phyloP scores from a whole-genome alignment of 78 protist genomes.

The Polysphondylium violaceum region DNA sequence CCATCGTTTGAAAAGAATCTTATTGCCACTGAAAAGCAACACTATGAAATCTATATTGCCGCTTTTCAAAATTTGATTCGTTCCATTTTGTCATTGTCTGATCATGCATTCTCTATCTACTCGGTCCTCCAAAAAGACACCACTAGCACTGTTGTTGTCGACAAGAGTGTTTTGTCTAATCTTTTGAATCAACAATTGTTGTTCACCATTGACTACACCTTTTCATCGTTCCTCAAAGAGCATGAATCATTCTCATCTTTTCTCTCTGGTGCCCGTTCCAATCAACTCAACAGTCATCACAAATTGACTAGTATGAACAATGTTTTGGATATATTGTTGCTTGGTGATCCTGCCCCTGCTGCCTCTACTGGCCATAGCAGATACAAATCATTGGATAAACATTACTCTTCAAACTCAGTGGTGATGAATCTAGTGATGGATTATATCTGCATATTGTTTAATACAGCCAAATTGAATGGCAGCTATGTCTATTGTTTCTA shows the following conservation, averaged over 20 bases:
- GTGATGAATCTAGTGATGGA: neutral
- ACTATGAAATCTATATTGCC: neutral
- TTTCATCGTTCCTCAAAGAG: slow-evolving; percentile 19
- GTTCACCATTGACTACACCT: too few species aligned
- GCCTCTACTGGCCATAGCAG: neutral
- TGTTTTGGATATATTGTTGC: slow-evolving; percentile 1
- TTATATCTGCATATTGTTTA: neutral
- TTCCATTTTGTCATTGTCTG: neutral
- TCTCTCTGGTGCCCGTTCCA: slow-evolving; percentile 24
- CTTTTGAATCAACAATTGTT: too few species aligned
- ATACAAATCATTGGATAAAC: neutral
- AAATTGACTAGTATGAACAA: slow-evolving; percentile 3
- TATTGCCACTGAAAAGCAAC: too few species aligned
- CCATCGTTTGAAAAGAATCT: too few species aligned
- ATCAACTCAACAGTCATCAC: slow-evolving; percentile 4
- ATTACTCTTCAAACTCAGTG: too few species aligned
- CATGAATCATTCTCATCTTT: slow-evolving; percentile 9
- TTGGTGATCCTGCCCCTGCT: too few species aligned
- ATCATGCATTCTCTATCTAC: slow-evolving; percentile 4
- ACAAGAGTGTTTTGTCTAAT: too few species aligned
- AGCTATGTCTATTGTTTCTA: slow-evolving; percentile 43
- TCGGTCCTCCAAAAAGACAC: slow-evolving; percentile 7
- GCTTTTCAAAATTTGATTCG: neutral
- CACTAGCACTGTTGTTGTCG: too few species aligned
- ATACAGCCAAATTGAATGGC: slow-evolving; percentile 19